phyloP scores from a whole-genome alignment of 2,329 filamentous ascomycete genomes.

The Colletotrichum gigasporum region DNA sequence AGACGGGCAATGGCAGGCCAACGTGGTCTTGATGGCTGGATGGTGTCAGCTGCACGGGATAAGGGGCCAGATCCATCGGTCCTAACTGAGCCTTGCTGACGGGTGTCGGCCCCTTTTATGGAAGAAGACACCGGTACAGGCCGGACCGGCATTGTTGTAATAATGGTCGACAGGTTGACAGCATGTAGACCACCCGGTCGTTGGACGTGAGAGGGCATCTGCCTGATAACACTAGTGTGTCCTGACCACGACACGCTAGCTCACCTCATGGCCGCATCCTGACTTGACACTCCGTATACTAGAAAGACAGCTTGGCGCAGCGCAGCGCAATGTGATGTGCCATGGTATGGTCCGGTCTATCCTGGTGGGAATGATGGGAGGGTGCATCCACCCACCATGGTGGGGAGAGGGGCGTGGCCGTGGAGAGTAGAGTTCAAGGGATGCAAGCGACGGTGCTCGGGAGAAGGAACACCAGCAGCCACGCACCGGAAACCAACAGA shows the following conservation, averaged over 20 bases:
- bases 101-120: not conserved
- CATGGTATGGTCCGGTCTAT: not conserved
- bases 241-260: no score
- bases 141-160: no score
- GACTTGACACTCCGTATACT: no score
- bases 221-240: not conserved
- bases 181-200: not conserved
- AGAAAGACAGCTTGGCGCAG: no score
- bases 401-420: constrained; percentile 4
- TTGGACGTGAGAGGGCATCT: not conserved
- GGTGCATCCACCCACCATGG: not conserved
- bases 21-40: no score
- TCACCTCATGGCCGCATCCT: no score
- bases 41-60: not conserved
- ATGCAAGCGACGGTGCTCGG: not conserved
- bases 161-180: not conserved
- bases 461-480: not conserved
- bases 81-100: not conserved
- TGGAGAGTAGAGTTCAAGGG: constrained; percentile 2
- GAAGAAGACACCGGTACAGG: not conserved
- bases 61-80: not conserved
- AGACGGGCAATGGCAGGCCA: no score
- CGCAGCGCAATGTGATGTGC: not conserved
- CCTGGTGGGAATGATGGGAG: not conserved
- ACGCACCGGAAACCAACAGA: not conserved